Percentiles rank a stretch among this genome's conserved stretches.
phyloP scores from a whole-genome alignment of 768 basidiomycete species.

The Hygrocybe coccinea region DNA sequence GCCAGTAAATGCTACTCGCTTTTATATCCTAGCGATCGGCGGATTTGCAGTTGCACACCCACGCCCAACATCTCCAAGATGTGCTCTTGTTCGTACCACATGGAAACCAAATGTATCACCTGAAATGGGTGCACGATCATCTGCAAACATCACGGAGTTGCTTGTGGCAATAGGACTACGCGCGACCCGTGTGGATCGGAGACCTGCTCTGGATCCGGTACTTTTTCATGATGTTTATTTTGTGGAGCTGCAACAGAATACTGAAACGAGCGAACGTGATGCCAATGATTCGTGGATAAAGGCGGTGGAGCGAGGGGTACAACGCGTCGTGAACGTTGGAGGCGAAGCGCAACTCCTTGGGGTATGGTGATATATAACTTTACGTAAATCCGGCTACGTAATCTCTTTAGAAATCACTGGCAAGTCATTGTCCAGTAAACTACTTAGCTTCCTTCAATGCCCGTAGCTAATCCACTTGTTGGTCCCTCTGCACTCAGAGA shows the following conservation, averaged over 20 bases:
- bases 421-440: not conserved
- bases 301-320: constrained; percentile 31
- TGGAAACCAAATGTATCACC: constrained; percentile 9
- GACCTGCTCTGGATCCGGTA: constrained; percentile 43
- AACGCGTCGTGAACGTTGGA: constrained; percentile 31
- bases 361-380: constrained; percentile 53
- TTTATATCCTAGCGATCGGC: constrained; percentile 49
- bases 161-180: constrained; percentile 38
- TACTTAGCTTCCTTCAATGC: constrained; percentile 24
- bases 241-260: constrained; percentile 46
- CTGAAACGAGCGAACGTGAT: not conserved
- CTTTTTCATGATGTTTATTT: constrained; percentile 63
- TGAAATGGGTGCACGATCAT: constrained; percentile 6
- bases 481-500: constrained; percentile 60
- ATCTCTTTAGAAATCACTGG: constrained; percentile 24
- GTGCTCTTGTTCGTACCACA: constrained; percentile 30
- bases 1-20: constrained; percentile 65
- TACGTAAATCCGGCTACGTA: too few species aligned
- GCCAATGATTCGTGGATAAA: constrained; percentile 6
- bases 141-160: constrained; percentile 23
- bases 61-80: constrained; percentile 13
- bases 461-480: constrained; percentile 46
- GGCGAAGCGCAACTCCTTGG: constrained; percentile 42
- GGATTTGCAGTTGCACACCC: constrained; percentile 20
- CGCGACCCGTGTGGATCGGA: constrained; percentile 56